A percentile compares a stretch with the other conserved stretches of the same genome.
phyloP scores from a whole-genome alignment of 306 rosid genomes.

The Abrus pulchellus region DNA sequence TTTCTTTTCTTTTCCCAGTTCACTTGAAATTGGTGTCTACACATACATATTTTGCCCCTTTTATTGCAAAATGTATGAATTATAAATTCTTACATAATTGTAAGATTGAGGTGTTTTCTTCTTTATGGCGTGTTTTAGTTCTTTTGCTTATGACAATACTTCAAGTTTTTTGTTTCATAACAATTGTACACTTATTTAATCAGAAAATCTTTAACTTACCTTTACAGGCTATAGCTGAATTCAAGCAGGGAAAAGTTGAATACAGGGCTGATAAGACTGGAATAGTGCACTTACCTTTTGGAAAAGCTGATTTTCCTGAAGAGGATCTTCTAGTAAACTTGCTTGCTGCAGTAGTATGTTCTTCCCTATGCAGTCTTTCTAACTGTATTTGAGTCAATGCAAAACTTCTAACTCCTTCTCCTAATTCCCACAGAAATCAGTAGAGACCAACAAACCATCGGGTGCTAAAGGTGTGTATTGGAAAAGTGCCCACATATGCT shows the following conservation, averaged over 20 bases:
- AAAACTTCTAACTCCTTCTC: not conserved
- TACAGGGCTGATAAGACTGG: slow-evolving; percentile 98
- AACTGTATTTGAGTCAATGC: slow-evolving; percentile 13
- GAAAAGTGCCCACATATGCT: slow-evolving; percentile 95
- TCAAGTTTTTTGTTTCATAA: slow-evolving; percentile 1
- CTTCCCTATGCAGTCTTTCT: slow-evolving; percentile 34
- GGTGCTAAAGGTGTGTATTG: slow-evolving; percentile 98
- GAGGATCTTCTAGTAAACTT: slow-evolving; percentile 89
- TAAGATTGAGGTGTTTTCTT: not conserved
- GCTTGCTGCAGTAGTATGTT: slow-evolving; percentile 84
- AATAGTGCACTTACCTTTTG: slow-evolving; percentile 94
- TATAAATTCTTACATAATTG: not conserved
- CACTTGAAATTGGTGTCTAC: slow-evolving; percentile 1
- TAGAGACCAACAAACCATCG: slow-evolving; percentile 87
- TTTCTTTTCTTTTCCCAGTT: slow-evolving; percentile 17
- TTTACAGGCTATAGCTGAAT: slow-evolving; percentile 92
- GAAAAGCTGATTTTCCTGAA: slow-evolving; percentile 85
- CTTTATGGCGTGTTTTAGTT: not conserved
- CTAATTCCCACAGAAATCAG: slow-evolving; percentile 75
- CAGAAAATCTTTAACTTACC: not conserved
- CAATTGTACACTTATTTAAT: not conserved
- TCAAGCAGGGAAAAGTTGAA: slow-evolving; percentile 98
- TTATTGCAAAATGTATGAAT: slow-evolving; percentile 23
- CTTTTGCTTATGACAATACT: not conserved
- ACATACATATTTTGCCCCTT: not conserved